A percentile compares a stretch with the other conserved stretches of the same genome.
These are phyloP conservation scores for Aspergillus flavus DNA, from an alignment of 2,329 filamentous ascomycete genomes.

Conservation along the genomic window DNA sequence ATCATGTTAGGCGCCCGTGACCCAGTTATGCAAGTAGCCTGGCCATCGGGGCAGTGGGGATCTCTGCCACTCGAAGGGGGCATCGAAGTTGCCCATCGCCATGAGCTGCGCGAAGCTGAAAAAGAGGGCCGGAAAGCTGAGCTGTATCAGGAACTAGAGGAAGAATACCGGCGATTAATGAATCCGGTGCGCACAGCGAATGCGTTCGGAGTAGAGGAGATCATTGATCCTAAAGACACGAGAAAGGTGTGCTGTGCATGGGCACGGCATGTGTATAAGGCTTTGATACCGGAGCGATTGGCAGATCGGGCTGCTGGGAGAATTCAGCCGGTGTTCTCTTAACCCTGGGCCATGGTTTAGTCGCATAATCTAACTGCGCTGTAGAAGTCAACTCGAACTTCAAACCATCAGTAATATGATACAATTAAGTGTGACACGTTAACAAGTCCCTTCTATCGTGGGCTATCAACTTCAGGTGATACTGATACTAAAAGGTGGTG, in stretches of 20 bases:
- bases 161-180: constrained; percentile 64
- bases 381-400: background rate
- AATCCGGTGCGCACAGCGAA: constrained; percentile 67
- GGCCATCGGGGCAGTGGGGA: constrained; percentile 66
- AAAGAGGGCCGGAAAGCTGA: constrained; percentile 53
- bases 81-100: constrained; percentile 65
- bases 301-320: constrained; percentile 44
- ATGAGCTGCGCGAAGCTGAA: constrained; percentile 60
- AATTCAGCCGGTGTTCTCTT: constrained; percentile 51
- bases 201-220: constrained; percentile 65
- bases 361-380: background rate
- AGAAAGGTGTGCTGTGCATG: constrained; percentile 59
- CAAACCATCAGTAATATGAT: background rate
- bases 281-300: constrained; percentile 54
- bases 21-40: constrained; percentile 62
- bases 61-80: constrained; percentile 65
- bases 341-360: constrained; percentile 27
- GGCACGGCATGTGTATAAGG: constrained; percentile 58
- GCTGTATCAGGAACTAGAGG: constrained; percentile 59
- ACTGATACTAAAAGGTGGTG: no score
- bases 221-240: constrained; percentile 64
- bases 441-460: background rate
- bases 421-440: background rate
- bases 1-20: constrained; percentile 66
- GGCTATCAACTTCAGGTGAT: no score